These are phyloP conservation scores for Penicillium concentricum DNA, from an alignment of 2,329 filamentous ascomycete genomes.

Conservation along the genomic window DNA sequence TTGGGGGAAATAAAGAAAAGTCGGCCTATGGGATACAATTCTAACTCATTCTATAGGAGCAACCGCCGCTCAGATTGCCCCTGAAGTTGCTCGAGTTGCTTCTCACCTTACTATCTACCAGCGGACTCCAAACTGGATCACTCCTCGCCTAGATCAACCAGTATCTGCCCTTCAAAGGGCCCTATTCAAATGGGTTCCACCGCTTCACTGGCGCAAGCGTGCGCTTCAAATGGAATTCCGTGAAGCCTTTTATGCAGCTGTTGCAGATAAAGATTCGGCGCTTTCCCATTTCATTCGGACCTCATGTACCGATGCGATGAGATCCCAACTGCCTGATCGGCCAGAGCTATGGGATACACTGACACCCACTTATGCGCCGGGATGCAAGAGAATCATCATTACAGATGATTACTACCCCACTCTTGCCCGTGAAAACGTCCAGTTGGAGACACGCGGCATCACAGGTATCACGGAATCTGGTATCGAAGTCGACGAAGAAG, in stretches of 20 bases:
- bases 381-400: slow-evolving; percentile 20
- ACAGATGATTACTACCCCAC: slow-evolving; percentile 23
- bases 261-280: slow-evolving; percentile 40
- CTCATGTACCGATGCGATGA: slow-evolving; percentile 41
- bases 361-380: slow-evolving; percentile 43
- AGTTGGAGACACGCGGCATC: slow-evolving; percentile 53
- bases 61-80: slow-evolving; percentile 59
- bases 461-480: slow-evolving; percentile 47
- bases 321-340: slow-evolving; percentile 48
- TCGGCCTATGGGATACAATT: neutral
- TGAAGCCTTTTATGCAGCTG: slow-evolving; percentile 49
- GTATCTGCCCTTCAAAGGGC: slow-evolving; percentile 45
- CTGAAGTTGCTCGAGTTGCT: slow-evolving; percentile 54
- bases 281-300: slow-evolving; percentile 44
- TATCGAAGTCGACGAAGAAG: slow-evolving; percentile 47
- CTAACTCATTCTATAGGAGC: slow-evolving; percentile 41
- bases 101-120: slow-evolving; percentile 56
- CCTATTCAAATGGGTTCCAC: slow-evolving; percentile 53
- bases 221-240: slow-evolving; percentile 56
- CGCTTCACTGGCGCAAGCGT: slow-evolving; percentile 51
- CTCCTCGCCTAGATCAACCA: slow-evolving; percentile 52
- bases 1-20: neutral
- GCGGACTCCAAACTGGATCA: slow-evolving; percentile 59
- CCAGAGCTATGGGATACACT: slow-evolving; percentile 55
- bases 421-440: slow-evolving; percentile 19